Percentiles rank a stretch among this genome's conserved stretches.
These are phyloP conservation scores for Climacium dendroides DNA, from an alignment of 225 moss, liverwort and hornwort genomes.

Conservation along the genomic window DNA sequence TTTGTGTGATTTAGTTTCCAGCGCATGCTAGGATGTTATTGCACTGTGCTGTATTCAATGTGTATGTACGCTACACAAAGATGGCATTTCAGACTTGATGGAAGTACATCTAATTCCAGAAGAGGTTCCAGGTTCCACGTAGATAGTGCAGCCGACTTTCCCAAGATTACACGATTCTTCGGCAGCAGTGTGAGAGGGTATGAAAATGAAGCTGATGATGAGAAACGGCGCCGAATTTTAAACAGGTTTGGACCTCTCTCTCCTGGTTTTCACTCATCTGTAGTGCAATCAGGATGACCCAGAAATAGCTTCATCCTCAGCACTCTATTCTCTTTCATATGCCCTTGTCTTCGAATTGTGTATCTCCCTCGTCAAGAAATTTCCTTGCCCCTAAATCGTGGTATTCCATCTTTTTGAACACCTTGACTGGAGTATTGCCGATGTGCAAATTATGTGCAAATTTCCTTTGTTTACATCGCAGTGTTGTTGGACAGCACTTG, in stretches of 20 bases:
- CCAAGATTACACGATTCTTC: background rate
- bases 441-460: background rate
- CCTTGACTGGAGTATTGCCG: background rate
- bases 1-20: background rate
- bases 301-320: background rate
- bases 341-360: background rate
- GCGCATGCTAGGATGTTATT: background rate
- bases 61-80: background rate
- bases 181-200: constrained; percentile 12
- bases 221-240: constrained; percentile 15
- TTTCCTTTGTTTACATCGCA: background rate
- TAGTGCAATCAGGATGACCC: background rate
- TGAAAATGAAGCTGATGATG: constrained; percentile 1
- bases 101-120: background rate
- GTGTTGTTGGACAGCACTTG: background rate
- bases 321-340: background rate
- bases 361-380: background rate
- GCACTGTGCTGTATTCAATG: background rate
- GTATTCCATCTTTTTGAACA: background rate
- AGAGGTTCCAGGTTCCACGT: constrained; percentile 9
- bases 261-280: background rate
- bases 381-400: background rate
- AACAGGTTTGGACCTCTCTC: constrained; percentile 24
- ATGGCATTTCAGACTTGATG: background rate
- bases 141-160: background rate